Base-by-base conservation (phyloP, 2,329 filamentous ascomycete genomes). In the Tetracladium maxilliforme region DNA sequence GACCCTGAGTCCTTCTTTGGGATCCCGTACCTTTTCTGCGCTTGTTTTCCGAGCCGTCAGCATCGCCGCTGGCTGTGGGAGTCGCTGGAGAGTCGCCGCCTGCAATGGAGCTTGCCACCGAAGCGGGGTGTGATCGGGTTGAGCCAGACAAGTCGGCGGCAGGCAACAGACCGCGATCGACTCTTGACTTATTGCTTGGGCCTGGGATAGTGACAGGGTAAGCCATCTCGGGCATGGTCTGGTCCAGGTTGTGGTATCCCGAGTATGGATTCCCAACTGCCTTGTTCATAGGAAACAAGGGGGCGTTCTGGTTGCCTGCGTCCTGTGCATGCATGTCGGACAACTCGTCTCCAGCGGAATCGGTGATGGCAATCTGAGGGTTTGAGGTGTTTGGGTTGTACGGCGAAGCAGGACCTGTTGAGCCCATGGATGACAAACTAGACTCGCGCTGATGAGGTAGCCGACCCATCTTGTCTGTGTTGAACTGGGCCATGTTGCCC, bases 11-110 rank as follows among this genome's bases (percentile, higher is more conserved):
- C 31, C 28, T 43, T 25, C 30, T 36, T 32, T 38, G 39, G 37
- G 26, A 25, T 14, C 12, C 48, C 56, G 58, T 64, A 71, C 67
- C 64, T 58, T 56, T 61, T 46, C 59, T 61, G 41, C 54, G 52
- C 42, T 59, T 61, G 29, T 61, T 49, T 6, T 32, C 28, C 8
- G 54, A 47, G 14, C 56, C 49, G 4, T 61, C 64, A 23, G 54
- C 42, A 27, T 70, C 66, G 22, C 57, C 54, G 14, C n/a, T n/a
- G n/a, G 49, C 47, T 4, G 58, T 55, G 30, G 66, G 65, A 23
- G 66, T 71, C 27, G 58, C 62, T 6, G 67, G 69, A 51, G 66
- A 71, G 50, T 72, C 67, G 53, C 62, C 59, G n/a, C 41, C 43
- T 15, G 54, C 54, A 12, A n/a, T n/a, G 6, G 64, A 69, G 37